Base-by-base conservation (phyloP, 1,284 basidiomycete genomes). In the Heterobasidion parviporum region DNA sequence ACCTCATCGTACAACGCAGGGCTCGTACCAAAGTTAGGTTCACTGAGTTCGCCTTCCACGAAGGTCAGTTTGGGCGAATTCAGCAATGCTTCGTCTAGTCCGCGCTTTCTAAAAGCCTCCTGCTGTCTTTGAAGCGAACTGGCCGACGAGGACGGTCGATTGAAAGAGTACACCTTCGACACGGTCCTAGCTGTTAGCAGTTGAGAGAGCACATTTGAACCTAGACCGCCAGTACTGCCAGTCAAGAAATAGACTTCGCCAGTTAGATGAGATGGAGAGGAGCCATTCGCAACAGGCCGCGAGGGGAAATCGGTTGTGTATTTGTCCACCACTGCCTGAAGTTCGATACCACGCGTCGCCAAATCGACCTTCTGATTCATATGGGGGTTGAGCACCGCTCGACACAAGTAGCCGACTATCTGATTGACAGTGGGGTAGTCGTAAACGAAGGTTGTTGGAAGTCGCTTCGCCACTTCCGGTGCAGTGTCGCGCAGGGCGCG, bases 171-270 rank as follows among this genome's bases (percentile, higher is more conserved):
- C 4, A 73, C 63, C 4, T 57, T 59, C 16, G 8, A 44, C 5
- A 73, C 67, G 0, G 57, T 47, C 1, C 58, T 46, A n/a, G 55
- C 41, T 26, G 56, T 41, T 2, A 70, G 56, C 32, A 73, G 60
- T 38, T 61, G 55, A 1, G 63, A 61, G 5, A 74, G 64, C 3
- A 71, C 54, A 35, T 65, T 61, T 3, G 65, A 62, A 3, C 72
- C 73, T 0, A 74, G 58, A 3, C 64, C 60, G 2, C 73, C 72
- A 1, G 72, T 73, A 6, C 68, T 68, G 7, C 73, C 73, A 0
- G 72, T 73, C 5, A 74, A 52, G 18, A 73, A 53, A n/a, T 71
- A 64, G 6, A 64, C 60, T 18, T 69, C 65, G 8, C 54, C 56
- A 36, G 20, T 14, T 1, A 57, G 49, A 9, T 53, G 20, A 7